Conservation (phyloP, 345 rosid genomes). For the Eucalyptus sideroxylon region DNA sequence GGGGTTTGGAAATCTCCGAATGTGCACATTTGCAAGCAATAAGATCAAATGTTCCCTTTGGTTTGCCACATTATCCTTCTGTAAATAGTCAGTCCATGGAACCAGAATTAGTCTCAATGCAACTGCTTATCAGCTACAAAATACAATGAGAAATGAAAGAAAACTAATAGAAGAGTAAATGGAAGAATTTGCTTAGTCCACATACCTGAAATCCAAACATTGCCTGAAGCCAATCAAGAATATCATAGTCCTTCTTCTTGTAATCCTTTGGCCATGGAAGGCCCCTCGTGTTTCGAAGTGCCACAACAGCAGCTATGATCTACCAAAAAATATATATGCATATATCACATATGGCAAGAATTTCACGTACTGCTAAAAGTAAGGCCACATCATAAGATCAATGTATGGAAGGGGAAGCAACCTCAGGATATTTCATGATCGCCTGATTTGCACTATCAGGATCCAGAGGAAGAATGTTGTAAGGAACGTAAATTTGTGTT, state of each 20-base stretch:
- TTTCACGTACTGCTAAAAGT: neutral
- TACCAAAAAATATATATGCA: neutral
- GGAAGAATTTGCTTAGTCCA: neutral
- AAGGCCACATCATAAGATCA: neutral
- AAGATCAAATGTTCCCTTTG: constrained; percentile 98
- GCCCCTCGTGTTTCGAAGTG: constrained; percentile 97
- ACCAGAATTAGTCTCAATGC: neutral
- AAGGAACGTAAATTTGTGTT: constrained; percentile 84
- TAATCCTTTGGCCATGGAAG: constrained; percentile 94
- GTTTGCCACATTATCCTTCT: constrained; percentile 97
- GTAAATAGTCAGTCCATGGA: constrained; percentile 5
- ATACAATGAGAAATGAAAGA: neutral
- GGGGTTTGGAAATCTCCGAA: constrained; percentile 89
- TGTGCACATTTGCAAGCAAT: constrained; percentile 95
- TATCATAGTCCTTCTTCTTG: constrained; percentile 80
- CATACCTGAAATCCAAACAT: constrained; percentile 99
- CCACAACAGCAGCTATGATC: constrained; percentile 94
- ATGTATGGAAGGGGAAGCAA: neutral
- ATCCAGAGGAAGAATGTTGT: constrained; percentile 95
- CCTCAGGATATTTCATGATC: constrained; percentile 98
- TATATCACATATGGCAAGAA: neutral
- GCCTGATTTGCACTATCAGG: constrained; percentile 99
- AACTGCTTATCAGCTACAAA: neutral
- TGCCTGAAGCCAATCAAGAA: constrained; percentile 96
- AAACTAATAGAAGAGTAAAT: neutral